phyloP scores from a whole-genome alignment of 1,284 basidiomycete genomes.

The Hymenochaete sp. region DNA sequence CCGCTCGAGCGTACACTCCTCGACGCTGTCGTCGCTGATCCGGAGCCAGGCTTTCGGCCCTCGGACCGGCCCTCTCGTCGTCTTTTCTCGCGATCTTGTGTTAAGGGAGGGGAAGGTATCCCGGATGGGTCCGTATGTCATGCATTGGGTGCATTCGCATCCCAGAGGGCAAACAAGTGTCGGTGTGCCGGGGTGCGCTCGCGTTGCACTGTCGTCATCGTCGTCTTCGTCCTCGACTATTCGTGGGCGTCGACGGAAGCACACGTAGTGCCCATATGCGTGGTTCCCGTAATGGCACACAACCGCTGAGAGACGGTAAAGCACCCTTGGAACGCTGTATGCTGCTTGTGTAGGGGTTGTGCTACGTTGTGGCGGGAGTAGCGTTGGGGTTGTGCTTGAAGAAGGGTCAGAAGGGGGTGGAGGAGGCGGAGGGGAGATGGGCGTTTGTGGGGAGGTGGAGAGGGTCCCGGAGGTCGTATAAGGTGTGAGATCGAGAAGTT shows the following conservation, averaged over 20 bases:
- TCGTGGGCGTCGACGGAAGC: conserved; percentile 75
- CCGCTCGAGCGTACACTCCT: conserved; percentile 66
- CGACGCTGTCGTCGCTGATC: conserved; percentile 78
- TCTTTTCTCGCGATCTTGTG: conserved; percentile 6
- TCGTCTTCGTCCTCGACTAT: conserved; percentile 13
- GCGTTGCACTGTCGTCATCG: conserved; percentile 1
- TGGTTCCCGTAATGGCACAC: conserved; percentile 89
- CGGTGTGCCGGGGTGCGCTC: conserved; percentile 26
- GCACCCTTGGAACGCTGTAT: conserved; percentile 42
- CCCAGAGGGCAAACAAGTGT: conserved; percentile 38
- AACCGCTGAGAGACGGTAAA: conserved; percentile 75
- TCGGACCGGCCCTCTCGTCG: conserved; percentile 24
- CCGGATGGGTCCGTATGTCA: conserved; percentile 33
- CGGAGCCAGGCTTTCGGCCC: conserved; percentile 76
- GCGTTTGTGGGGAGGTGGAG: conserved; percentile 54
- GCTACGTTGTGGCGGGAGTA: conserved; percentile 31
- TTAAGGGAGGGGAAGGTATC: conserved; percentile 26
- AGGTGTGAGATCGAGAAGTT: conserved; percentile 77
- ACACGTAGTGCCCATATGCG: conserved; percentile 86
- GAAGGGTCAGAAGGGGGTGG: too few relatives aligned
- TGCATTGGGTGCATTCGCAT: conserved; percentile 37
- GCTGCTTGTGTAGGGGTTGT: conserved; percentile 48
- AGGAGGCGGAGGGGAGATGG: conserved; percentile 56
- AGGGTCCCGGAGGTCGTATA: conserved; percentile 73
- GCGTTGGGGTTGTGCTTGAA: too few relatives aligned